Conservation (phyloP, 345 rosid species). For the Camelina neglecta region DNA sequence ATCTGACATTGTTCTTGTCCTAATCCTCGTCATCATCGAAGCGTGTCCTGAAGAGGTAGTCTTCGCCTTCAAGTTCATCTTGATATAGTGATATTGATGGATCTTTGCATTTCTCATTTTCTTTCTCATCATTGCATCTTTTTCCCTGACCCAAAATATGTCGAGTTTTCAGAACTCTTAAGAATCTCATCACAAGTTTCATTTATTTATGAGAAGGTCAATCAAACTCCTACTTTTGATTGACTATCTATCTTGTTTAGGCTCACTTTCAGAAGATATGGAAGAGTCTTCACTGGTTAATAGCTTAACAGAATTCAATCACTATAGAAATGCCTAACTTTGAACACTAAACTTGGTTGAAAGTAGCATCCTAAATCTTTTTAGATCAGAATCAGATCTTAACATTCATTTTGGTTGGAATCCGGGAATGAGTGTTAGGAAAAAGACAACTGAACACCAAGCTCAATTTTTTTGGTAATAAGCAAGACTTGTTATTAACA, state of each 20-base stretch:
- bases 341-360: neutral
- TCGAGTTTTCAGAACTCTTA: neutral
- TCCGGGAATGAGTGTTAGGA: neutral
- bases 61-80: conserved; percentile 87
- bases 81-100: conserved; percentile 56
- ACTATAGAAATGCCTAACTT: neutral
- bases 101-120: conserved; percentile 34
- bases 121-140: conserved; percentile 48
- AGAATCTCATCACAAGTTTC: neutral
- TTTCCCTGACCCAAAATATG: conserved; percentile 52
- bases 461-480: conserved; percentile 7
- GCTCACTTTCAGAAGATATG: conserved; percentile 4
- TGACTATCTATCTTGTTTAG: conserved; percentile 16
- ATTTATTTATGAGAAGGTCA: neutral
- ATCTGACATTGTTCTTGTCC: conserved; percentile 8
- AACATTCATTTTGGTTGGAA: too few species aligned
- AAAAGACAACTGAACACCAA: neutral
- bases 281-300: neutral
- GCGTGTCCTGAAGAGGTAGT: conserved; percentile 67
- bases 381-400: neutral
- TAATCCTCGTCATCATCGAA: conserved; percentile 49
- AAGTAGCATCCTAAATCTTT: conserved; percentile 2
- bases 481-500: neutral
- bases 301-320: neutral
- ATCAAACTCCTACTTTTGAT: neutral